Conservation (phyloP, 208 protist species). For the Trypanosoma scelopori region DNA sequence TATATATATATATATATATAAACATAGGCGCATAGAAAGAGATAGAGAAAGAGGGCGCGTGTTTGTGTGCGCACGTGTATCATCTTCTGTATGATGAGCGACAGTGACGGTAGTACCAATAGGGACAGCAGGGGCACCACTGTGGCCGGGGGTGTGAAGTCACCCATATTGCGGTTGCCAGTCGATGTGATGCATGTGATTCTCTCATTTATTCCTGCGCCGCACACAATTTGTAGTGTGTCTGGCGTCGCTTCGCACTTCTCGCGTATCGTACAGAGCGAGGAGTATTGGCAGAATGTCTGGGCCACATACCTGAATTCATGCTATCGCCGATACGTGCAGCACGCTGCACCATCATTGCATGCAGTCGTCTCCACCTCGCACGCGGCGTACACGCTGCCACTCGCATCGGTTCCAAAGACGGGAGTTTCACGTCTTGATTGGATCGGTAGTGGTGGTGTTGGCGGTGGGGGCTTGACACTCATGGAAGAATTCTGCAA, state of each 20-base stretch:
- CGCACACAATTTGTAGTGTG: constrained; percentile 1
- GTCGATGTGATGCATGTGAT: constrained; percentile 11
- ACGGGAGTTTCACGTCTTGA: neutral
- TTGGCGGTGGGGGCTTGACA: neutral
- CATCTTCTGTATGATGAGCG: too few species aligned
- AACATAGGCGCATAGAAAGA: too few species aligned
- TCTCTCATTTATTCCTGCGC: constrained; percentile 26
- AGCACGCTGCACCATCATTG: neutral
- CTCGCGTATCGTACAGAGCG: constrained; percentile 8
- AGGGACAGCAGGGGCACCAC: neutral
- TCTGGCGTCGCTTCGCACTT: constrained; percentile 2
- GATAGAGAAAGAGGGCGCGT: too few species aligned
- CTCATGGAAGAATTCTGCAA: neutral
- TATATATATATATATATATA: too few species aligned
- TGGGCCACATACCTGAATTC: constrained; percentile 4
- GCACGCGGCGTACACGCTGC: neutral
- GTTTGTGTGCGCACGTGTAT: too few species aligned
- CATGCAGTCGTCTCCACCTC: too few species aligned
- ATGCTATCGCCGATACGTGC: constrained; percentile 13
- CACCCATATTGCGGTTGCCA: constrained; percentile 7
- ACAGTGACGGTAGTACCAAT: neutral
- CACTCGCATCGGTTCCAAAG: neutral
- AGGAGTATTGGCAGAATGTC: constrained; percentile 19
- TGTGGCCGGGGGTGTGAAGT: neutral
- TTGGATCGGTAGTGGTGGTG: neutral